A percentile compares a stretch with the other conserved stretches of the same genome.
phyloP scores from a whole-genome alignment of 352 stramenopile genomes.

The Aphanomyces cochlioides region DNA sequence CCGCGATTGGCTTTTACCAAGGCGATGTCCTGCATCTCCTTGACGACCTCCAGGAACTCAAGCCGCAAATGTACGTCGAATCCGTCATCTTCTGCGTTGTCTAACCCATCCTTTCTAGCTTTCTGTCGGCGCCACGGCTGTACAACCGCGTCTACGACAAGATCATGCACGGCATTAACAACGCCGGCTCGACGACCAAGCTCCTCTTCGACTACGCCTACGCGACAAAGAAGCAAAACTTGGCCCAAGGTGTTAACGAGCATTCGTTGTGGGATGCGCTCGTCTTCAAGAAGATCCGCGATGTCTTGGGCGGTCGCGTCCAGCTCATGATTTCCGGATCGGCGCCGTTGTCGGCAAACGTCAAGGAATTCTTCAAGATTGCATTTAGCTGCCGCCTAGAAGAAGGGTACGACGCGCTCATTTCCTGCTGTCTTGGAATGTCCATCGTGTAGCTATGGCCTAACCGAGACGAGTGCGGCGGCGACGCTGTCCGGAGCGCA shows the following conservation, averaged over 20 bases:
- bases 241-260: slow-evolving; percentile 54
- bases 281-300: slow-evolving; percentile 94
- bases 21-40: slow-evolving; percentile 90
- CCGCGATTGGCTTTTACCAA: slow-evolving; percentile 89
- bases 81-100: slow-evolving; percentile 14
- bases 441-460: slow-evolving; percentile 43
- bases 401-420: slow-evolving; percentile 78
- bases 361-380: slow-evolving; percentile 96
- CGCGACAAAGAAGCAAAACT: slow-evolving; percentile 48
- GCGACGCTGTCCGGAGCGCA: slow-evolving; percentile 59
- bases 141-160: slow-evolving; percentile 98
- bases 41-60: slow-evolving; percentile 91
- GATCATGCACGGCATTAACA: slow-evolving; percentile 72
- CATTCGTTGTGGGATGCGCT: slow-evolving; percentile 91
- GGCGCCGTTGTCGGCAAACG: slow-evolving; percentile 86
- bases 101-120: slow-evolving; percentile 65
- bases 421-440: slow-evolving; percentile 7
- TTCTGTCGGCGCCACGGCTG: slow-evolving; percentile 67
- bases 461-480: slow-evolving; percentile 92
- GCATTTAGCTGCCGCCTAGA: slow-evolving; percentile 90
- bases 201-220: slow-evolving; percentile 65
- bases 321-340: slow-evolving; percentile 90
- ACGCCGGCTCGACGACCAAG: slow-evolving; percentile 58
- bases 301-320: slow-evolving; percentile 86
- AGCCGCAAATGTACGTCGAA: slow-evolving; percentile 76